Evolutionary conservation across 2,329 filamentous ascomycete species (phyloP).

Genomic region (Colletotrichum tamarilloi): DNA sequence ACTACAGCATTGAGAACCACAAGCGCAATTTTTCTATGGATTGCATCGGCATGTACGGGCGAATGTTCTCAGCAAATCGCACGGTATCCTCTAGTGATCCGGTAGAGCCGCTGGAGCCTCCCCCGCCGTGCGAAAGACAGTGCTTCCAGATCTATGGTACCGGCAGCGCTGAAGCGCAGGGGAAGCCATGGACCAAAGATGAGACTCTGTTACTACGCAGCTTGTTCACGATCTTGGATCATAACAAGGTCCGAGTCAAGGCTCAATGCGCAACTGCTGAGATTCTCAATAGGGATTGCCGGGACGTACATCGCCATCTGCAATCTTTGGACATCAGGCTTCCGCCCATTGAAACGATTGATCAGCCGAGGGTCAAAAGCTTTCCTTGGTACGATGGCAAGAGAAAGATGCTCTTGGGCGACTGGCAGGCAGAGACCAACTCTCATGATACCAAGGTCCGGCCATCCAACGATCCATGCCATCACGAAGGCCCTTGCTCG

Average conservation of each 20-base stretch:
- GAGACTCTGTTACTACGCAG: slow-evolving; percentile 61
- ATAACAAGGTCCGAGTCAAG: slow-evolving; percentile 52
- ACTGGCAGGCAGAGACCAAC: slow-evolving; percentile 66
- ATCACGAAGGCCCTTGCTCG: slow-evolving; percentile 76
- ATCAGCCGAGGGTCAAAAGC: slow-evolving; percentile 52
- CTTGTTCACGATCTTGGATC: slow-evolving; percentile 55
- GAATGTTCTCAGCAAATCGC: slow-evolving; percentile 33
- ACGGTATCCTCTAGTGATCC: slow-evolving; percentile 17
- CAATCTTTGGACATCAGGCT: slow-evolving; percentile 51
- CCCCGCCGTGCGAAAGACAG: slow-evolving; percentile 50
- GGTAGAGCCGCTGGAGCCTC: slow-evolving; percentile 17
- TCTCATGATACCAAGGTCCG: slow-evolving; percentile 67
- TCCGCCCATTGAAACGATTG: slow-evolving; percentile 39
- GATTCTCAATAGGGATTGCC: slow-evolving; percentile 63
- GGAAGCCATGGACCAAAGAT: slow-evolving; percentile 58
- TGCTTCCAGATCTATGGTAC: slow-evolving; percentile 52
- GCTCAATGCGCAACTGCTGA: slow-evolving; percentile 62
- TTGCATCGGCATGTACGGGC: slow-evolving; percentile 36
- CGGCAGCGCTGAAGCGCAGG: neutral
- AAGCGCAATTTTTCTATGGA: slow-evolving; percentile 67
- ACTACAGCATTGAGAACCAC: slow-evolving; percentile 63
- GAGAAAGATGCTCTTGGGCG: slow-evolving; percentile 63
- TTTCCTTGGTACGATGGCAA: slow-evolving; percentile 68
- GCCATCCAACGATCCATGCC: slow-evolving; percentile 72
- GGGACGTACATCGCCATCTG: slow-evolving; percentile 60